These are phyloP conservation scores for Aspergillus fischeri DNA, from an alignment of 2,329 filamentous ascomycete genomes.

Conservation along the genomic window DNA sequence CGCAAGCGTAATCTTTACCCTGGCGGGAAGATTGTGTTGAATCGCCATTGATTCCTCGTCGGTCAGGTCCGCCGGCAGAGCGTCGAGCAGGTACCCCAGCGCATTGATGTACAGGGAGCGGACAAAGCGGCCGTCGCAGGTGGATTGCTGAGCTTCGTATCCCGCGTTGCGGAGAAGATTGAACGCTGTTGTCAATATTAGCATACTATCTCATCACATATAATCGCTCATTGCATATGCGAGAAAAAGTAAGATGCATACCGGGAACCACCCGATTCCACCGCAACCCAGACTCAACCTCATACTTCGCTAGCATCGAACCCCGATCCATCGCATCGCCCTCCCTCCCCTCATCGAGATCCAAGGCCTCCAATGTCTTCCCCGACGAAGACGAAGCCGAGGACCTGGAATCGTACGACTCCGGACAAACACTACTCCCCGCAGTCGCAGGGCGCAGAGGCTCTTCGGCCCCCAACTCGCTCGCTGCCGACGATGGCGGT, in stretches of 20 bases:
- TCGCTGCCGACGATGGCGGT: neutral
- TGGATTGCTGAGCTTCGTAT: constrained; percentile 31
- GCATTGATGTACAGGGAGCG: constrained; percentile 35
- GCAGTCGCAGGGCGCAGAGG: constrained; percentile 10
- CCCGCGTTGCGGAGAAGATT: constrained; percentile 34
- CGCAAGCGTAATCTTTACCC: constrained; percentile 14
- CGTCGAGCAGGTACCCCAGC: constrained; percentile 36
- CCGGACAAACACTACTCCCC: constrained; percentile 8
- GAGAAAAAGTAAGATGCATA: constrained; percentile 10
- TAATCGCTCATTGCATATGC: constrained; percentile 1
- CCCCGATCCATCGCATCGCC: constrained; percentile 5
- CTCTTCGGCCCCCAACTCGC: neutral
- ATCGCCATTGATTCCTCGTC: constrained; percentile 27
- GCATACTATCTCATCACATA: neutral
- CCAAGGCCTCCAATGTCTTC: constrained; percentile 17
- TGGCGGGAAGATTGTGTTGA: constrained; percentile 23
- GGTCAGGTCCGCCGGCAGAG: constrained; percentile 28
- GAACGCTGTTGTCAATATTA: constrained; percentile 22
- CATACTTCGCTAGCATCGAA: constrained; percentile 20
- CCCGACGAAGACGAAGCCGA: constrained; percentile 9
- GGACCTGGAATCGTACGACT: constrained; percentile 3
- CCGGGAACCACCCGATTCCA: constrained; percentile 35
- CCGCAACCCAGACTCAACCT: constrained; percentile 27
- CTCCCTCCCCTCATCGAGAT: constrained; percentile 11
- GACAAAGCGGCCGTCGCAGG: constrained; percentile 28